Evolutionary conservation across 345 rosid genomes (phyloP).

Genomic region (Moricandia moricandioides): DNA sequence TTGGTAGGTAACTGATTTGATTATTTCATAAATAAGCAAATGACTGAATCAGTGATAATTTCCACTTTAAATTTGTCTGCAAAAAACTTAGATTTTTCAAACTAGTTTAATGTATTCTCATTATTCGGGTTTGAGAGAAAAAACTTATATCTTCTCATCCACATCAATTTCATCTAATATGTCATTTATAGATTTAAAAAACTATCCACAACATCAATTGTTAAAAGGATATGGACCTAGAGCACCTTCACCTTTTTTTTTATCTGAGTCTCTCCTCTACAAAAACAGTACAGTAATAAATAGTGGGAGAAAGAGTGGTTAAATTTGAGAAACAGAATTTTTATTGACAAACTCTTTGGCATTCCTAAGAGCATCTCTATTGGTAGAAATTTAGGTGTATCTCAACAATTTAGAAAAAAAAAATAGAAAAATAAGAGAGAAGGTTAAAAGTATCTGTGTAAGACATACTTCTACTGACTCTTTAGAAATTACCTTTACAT

Average conservation of each 20-base stretch:
- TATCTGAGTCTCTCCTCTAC: neutral
- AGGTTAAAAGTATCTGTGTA: no score
- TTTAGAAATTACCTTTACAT: no score
- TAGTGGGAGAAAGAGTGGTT: no score
- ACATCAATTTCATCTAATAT: neutral
- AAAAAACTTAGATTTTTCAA: neutral
- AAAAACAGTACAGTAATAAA: no score
- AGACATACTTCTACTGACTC: no score
- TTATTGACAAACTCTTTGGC: no score
- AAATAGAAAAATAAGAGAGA: no score
- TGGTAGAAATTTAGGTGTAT: no score
- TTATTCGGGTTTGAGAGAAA: neutral
- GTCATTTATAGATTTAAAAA: neutral
- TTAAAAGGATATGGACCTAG: neutral
- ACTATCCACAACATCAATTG: neutral
- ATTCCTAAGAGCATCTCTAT: no score
- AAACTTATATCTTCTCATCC: neutral
- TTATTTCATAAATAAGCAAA: neutral
- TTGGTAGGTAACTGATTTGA: slow-evolving; percentile 5
- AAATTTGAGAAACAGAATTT: no score
- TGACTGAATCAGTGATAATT: neutral
- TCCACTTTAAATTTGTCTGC: neutral
- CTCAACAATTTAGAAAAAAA: no score
- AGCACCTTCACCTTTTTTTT: no score
- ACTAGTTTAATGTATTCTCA: neutral